Base-by-base conservation (phyloP, 139 green algal species). In the Chlamydomonas sp. region DNA sequence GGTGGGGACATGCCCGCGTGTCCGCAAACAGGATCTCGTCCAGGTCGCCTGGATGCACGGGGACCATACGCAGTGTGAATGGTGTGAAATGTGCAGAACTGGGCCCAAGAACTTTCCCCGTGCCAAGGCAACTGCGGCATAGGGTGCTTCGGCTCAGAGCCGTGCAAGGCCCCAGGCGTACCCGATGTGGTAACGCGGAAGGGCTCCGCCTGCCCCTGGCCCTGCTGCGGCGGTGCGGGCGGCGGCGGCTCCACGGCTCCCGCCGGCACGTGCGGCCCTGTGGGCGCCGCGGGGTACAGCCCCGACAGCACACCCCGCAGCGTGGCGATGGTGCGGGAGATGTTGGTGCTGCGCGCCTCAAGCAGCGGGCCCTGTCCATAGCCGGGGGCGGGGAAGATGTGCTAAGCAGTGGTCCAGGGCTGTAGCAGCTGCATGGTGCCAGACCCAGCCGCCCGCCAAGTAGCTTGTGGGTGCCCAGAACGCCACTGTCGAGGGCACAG, bases 261-360 rank as follows among this genome's bases (percentile, higher is more conserved):
- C 72, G 7, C 72, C 72, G 72, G 10, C 76, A 80, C 76, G 20
- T 66, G 73, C 57, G 71, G 67, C 80, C 78, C 62, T 64, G 73
- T 79, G 71, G 60, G 2, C 60, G 84, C 77, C 7, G 89, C 89
- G 2, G 94, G 92, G 76, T 94, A 96, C 6, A 97, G 89, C 15
- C 95, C 95, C 1, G 92, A 94, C 20, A 97, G 86, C 73, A 97
- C 94, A 8, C 94, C 94, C 31, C 90, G 86, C 75, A 97, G 86
- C 8, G 94, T 97, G 58, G 84, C 91, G 9, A 94, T 82, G 0
- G 95, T 97, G 17, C 95, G 87, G 59, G 81, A 69, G 85, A 94
- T 94, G 79, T 96, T 96, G 63, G 95, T 97, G 71, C 91, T 96
- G 85, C 92, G 91, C 0, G 84, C 84, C 57, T 77, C 67, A 1